These are phyloP conservation scores for Borealophlyctis nickersoniae DNA, from an alignment of 192 early-diverging fungal genomes.

Conservation along the genomic window DNA sequence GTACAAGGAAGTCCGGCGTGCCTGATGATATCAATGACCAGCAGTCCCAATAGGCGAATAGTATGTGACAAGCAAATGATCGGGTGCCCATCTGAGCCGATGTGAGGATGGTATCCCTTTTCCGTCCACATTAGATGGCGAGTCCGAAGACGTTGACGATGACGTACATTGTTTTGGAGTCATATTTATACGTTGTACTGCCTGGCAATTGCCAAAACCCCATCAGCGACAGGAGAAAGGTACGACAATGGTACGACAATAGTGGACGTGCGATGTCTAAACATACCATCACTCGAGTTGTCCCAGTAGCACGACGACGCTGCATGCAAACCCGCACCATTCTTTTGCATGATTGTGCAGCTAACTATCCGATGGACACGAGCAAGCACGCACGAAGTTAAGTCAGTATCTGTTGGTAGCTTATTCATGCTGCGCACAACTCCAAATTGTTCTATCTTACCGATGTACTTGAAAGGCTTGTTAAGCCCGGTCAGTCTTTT, in stretches of 20 bases:
- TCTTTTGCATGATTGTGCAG: slow-evolving; percentile 81
- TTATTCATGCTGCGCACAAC: too few relatives aligned
- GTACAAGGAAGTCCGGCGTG: too few relatives aligned
- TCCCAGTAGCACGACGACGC: slow-evolving; percentile 78
- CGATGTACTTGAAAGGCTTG: slow-evolving; percentile 79
- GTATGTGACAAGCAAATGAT: too few relatives aligned
- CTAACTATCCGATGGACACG: too few relatives aligned
- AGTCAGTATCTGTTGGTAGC: too few relatives aligned
- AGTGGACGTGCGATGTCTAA: neutral
- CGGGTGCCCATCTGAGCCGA: too few relatives aligned
- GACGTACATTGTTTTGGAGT: slow-evolving; percentile 75
- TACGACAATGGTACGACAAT: slow-evolving; percentile 16
- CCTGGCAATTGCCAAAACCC: too few relatives aligned
- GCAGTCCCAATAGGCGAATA: too few relatives aligned
- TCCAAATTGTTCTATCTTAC: slow-evolving; percentile 42
- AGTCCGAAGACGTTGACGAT: slow-evolving; percentile 77
- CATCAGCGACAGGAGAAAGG: too few relatives aligned
- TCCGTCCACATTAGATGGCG: slow-evolving; percentile 32
- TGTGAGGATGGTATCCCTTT: too few relatives aligned
- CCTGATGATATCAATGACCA: too few relatives aligned
- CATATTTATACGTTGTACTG: slow-evolving; percentile 71
- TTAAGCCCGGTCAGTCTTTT: slow-evolving; percentile 65
- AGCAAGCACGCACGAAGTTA: too few relatives aligned
- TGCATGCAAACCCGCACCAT: slow-evolving; percentile 73
- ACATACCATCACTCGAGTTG: slow-evolving; percentile 66